Percentiles rank a stretch among this genome's conserved stretches.
phyloP scores from a whole-genome alignment of 2,329 filamentous ascomycete species.

The Zasmidium citrigriseum region DNA sequence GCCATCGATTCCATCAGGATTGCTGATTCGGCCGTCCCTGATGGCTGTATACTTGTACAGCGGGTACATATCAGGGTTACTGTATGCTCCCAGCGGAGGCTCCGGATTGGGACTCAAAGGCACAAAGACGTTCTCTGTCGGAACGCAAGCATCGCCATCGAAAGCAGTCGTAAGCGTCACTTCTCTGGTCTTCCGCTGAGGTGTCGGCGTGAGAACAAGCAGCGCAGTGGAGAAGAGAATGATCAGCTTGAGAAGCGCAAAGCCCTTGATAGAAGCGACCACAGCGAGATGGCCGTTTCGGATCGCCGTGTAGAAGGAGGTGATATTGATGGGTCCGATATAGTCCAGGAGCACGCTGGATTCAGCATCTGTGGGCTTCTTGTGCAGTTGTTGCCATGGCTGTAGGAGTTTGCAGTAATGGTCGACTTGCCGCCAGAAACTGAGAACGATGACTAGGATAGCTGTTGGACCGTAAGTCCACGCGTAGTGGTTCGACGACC shows the following conservation, averaged over 20 bases:
- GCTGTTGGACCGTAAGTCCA: conserved; percentile 13
- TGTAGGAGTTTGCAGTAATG: conserved; percentile 11
- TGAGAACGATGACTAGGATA: conserved; percentile 7
- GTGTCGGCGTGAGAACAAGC: conserved; percentile 1
- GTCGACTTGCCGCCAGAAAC: conserved; percentile 11
- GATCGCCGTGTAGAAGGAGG: not conserved
- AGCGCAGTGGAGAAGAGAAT: conserved; percentile 5
- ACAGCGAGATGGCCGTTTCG: not conserved
- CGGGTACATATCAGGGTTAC: not conserved
- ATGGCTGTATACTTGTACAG: not conserved
- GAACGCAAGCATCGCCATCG: not conserved
- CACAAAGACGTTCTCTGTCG: not conserved
- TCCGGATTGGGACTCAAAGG: not conserved
- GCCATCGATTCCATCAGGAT: not conserved
- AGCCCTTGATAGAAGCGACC: not conserved
- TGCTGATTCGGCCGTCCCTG: not conserved
- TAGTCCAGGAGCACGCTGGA: conserved; percentile 7
- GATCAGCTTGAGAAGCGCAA: conserved; percentile 4
- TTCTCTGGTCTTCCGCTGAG: not conserved
- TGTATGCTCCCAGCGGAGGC: not conserved
- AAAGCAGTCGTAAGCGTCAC: conserved; percentile 4
- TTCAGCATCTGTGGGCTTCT: not conserved
- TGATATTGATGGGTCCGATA: conserved; percentile 3
- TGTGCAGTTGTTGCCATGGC: conserved; percentile 7
- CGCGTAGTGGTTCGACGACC: conserved; percentile 10